Base-by-base conservation (phyloP, 1,139 yeast species). In the Kodamaea sp. region DNA sequence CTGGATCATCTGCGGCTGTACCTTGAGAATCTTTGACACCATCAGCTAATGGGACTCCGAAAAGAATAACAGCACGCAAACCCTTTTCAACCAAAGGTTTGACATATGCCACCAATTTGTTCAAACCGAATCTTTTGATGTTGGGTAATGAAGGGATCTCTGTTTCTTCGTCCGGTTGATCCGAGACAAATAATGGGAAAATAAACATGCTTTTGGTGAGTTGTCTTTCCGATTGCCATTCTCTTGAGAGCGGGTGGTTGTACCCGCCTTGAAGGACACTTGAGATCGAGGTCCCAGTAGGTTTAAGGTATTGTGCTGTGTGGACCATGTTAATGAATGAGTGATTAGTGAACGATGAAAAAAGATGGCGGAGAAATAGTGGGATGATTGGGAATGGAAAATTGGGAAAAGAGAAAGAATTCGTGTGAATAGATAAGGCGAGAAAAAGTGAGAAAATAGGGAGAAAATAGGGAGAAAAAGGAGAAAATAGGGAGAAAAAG, bases 1-100 rank as follows among this genome's bases (percentile, higher is more conserved):
- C 75, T 32, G 97, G 97, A 62, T 90, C 96, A 60, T 92, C 98
- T 2, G 99, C 98, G 32, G 89, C 79, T 2, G 96, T 78, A 11
- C 97, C 99, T 35, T 71, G 71, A 7, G 75, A 70, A 59, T 92
- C 98, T 57, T 92, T 92, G 32, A 69, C 78, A 2, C 84, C 87
- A 6, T 75, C 81, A 39, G 78, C 76, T 54, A 86, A 63, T 3
- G 95, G 92, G 8, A 94, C 97, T 23, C 99, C 99, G 62, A 92
- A 92, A 45, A 92, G 68, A 41, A 92, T 84, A 8, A 92, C 97
- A 1, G 96, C 75, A 46, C 78, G 73, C 37, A 94, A 72, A 1
- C 98, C 99, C 59, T 90, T 90, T 8, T 70, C 73, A 10, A 90
- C 85, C 37, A 94, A 71, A 0, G 77, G 63, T 32, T 62, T 73